Evolutionary conservation across 495 filamentous ascomycete species (phyloP), one percentile per base, ranked within the genome.

Genomic region (Penicillium odoratum): DNA sequence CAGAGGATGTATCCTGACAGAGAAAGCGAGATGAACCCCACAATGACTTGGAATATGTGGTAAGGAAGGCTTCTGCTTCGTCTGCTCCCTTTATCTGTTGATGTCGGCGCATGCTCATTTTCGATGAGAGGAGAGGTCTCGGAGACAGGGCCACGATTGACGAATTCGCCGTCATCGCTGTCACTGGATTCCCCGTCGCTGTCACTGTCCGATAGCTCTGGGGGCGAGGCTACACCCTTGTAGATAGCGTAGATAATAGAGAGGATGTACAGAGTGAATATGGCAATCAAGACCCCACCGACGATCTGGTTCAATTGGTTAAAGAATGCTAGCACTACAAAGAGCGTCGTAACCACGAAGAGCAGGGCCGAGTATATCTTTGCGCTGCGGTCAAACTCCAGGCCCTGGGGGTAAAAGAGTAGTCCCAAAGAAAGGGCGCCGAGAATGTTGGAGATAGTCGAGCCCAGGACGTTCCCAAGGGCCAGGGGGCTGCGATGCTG

Each of bases 371-470:
- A 63, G 62, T 83, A 84, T n/a, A 83, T 73, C 57, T 75, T 78
- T 33, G 79, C 71, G 48, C 74, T 80, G 11, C 59, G 52, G 55
- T 81, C 81, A 57, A 82, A 81, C 7, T 55, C 50, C 43, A 69
- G 54, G 0, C 42, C 43, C 0, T 55, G 57, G 0, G 65, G 60
- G 51, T 78, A 64, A 54, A 74, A 76, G 7, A 83, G 53, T 0
- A 85, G 67, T 5, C 78, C 81, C 7, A 84, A 64, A 0, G 82
- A 80, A 63, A 85, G 84, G 3, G 81, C 80, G 7, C 77, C 81
- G 9, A 85, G 74, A 44, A 84, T 79, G 55, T 85, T 85, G 45
- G 81, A 78, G 33, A 85, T 77, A 7, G 75, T 71, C 1, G 82
- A 84, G 0, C 82, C 82, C 58, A 84, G 65, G 9, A 84, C 68